These are phyloP conservation scores for Ilex paraguariensis DNA, from an alignment of 305 asterid genomes.

Conservation along the genomic window DNA sequence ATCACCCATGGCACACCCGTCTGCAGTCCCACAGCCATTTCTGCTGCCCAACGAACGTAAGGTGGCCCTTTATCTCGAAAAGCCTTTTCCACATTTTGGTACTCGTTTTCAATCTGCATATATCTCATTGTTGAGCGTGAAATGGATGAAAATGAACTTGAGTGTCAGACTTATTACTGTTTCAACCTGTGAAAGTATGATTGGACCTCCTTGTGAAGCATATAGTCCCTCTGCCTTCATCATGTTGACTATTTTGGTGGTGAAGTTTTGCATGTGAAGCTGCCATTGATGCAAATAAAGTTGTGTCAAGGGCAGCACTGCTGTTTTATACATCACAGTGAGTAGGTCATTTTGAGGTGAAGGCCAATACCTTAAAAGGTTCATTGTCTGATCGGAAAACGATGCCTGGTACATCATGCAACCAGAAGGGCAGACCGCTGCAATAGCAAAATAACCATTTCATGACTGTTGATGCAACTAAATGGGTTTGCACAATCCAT, in stretches of 20 bases:
- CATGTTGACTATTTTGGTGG: slow-evolving; percentile 59
- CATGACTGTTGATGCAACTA: background rate
- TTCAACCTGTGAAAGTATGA: slow-evolving; percentile 73
- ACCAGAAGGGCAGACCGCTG: slow-evolving; percentile 93
- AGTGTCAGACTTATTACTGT: background rate
- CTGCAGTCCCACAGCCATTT: slow-evolving; percentile 63
- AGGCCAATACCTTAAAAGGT: slow-evolving; percentile 52
- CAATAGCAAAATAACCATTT: background rate
- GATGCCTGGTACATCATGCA: slow-evolving; percentile 65
- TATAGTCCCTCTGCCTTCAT: slow-evolving; percentile 68
- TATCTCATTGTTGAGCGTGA: background rate
- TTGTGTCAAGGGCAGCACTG: background rate
- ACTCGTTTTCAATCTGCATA: slow-evolving; percentile 81
- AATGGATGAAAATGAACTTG: no score
- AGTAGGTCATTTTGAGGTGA: background rate
- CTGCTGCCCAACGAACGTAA: slow-evolving; percentile 82
- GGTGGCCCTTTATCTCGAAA: slow-evolving; percentile 55
- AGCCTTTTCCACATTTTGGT: slow-evolving; percentile 53
- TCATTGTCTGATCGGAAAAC: slow-evolving; percentile 73
- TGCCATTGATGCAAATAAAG: slow-evolving; percentile 10
- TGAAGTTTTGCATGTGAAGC: slow-evolving; percentile 65
- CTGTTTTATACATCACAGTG: no score
- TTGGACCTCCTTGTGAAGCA: slow-evolving; percentile 94
- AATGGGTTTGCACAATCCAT: no score
- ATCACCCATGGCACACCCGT: slow-evolving; percentile 92